phyloP scores from a whole-genome alignment of 2,329 filamentous ascomycete genomes.

The Sporothrix phasma region DNA sequence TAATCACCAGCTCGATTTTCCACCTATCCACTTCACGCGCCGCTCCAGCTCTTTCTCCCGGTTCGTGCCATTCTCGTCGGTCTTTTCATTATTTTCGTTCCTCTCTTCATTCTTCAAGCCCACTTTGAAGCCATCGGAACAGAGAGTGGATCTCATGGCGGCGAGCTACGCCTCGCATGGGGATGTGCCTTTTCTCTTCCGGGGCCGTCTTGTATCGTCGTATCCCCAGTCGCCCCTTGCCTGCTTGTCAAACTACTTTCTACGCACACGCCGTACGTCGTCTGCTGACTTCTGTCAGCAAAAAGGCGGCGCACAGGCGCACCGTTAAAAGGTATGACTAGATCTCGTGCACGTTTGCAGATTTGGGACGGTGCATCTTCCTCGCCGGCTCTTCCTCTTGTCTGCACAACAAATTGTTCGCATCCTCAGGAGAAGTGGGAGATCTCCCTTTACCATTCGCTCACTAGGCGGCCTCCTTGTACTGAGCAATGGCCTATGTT shows the following conservation, averaged over 20 bases:
- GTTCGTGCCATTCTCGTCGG: no score
- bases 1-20: no score
- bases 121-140: not conserved
- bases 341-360: constrained; percentile 4
- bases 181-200: not conserved
- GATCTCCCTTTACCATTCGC: no score
- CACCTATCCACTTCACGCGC: no score
- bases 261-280: not conserved
- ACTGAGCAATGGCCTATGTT: no score
- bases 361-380: not conserved
- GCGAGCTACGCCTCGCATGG: not conserved
- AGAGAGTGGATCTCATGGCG: not conserved
- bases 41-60: no score
- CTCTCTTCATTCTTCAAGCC: not conserved
- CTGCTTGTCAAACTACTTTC: not conserved
- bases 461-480: not conserved
- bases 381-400: not conserved
- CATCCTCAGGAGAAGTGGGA: no score
- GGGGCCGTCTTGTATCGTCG: not conserved
- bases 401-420: no score
- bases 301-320: not conserved
- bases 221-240: not conserved
- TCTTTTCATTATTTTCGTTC: not conserved
- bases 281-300: not conserved
- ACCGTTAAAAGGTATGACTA: no score